These are phyloP conservation scores for Sporothrix globosa DNA, from an alignment of 2,329 filamentous ascomycete species.

Conservation along the genomic window DNA sequence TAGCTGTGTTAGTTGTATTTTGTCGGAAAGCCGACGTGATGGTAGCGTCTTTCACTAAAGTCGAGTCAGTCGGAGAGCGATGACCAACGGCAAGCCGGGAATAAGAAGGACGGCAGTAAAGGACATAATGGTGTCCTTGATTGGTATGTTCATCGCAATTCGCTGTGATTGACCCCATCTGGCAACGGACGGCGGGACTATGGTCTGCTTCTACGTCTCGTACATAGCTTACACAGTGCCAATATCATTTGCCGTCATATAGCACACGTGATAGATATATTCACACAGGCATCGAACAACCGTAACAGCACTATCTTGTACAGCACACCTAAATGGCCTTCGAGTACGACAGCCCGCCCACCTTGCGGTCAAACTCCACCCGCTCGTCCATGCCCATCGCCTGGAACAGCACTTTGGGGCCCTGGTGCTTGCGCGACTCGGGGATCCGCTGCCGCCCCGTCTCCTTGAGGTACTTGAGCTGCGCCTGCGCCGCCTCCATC, in stretches of 20 bases:
- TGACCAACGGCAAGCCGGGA: too few relatives aligned
- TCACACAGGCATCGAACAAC: neutral
- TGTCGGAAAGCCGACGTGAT: neutral
- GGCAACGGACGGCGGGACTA: too few relatives aligned
- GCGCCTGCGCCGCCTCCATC: slow-evolving; percentile 41
- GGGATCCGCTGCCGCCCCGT: slow-evolving; percentile 42
- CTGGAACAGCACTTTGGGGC: slow-evolving; percentile 42
- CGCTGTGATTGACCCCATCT: too few relatives aligned
- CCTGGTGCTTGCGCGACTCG: slow-evolving; percentile 39
- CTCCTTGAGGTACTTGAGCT: slow-evolving; percentile 37
- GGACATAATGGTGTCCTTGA: too few relatives aligned
- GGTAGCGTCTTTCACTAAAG: too few relatives aligned
- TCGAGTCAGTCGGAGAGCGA: too few relatives aligned
- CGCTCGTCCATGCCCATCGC: slow-evolving; percentile 41
- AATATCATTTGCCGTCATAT: too few relatives aligned
- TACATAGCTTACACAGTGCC: too few relatives aligned
- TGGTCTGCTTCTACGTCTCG: too few relatives aligned
- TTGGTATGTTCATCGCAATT: too few relatives aligned
- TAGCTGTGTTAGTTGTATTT: neutral
- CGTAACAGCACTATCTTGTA: neutral
- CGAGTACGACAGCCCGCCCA: slow-evolving; percentile 17
- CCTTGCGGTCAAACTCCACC: slow-evolving; percentile 39
- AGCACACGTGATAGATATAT: neutral
- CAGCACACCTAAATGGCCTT: slow-evolving; percentile 6
- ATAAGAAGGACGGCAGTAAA: too few relatives aligned